Evolutionary conservation across 805 yeast genomes (phyloP).

Genomic region (Cyberlindnera meyerae): DNA sequence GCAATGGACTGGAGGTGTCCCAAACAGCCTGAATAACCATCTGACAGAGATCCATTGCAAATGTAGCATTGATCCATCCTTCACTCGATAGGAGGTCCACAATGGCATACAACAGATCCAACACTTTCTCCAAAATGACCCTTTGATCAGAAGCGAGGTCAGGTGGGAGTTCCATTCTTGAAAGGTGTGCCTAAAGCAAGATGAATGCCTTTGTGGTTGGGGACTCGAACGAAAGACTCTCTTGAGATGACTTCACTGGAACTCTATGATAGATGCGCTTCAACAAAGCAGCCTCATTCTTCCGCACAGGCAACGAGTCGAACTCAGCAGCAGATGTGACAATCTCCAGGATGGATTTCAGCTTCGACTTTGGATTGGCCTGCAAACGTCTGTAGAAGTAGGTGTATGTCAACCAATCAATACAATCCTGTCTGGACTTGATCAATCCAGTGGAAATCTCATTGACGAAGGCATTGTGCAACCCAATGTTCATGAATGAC

Average conservation of each 20-base stretch:
- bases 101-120: slow-evolving; percentile 56
- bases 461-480: slow-evolving; percentile 65
- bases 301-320: slow-evolving; percentile 59
- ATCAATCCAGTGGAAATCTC: slow-evolving; percentile 70
- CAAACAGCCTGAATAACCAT: slow-evolving; percentile 85
- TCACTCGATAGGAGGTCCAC: slow-evolving; percentile 77
- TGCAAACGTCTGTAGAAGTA: slow-evolving; percentile 78
- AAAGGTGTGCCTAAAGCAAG: slow-evolving; percentile 75
- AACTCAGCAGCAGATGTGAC: slow-evolving; percentile 69
- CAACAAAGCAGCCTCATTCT: slow-evolving; percentile 49
- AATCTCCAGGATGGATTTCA: slow-evolving; percentile 59
- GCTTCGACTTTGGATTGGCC: slow-evolving; percentile 68
- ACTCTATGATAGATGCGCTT: slow-evolving; percentile 48
- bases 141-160: slow-evolving; percentile 59
- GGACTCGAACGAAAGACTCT: slow-evolving; percentile 31
- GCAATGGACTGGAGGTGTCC: slow-evolving; percentile 72
- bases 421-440: slow-evolving; percentile 70
- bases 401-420: slow-evolving; percentile 86
- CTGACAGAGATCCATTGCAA: slow-evolving; percentile 83
- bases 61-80: slow-evolving; percentile 71
- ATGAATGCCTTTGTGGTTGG: slow-evolving; percentile 69
- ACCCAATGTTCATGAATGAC: slow-evolving; percentile 52
- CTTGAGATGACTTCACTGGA: slow-evolving; percentile 52
- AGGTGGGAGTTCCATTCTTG: slow-evolving; percentile 55
- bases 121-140: slow-evolving; percentile 42